Percentiles rank a stretch among this genome's conserved stretches.
These are phyloP conservation scores for Gentiana straminea DNA, from an alignment of 257 asterid genomes.

Conservation along the genomic window DNA sequence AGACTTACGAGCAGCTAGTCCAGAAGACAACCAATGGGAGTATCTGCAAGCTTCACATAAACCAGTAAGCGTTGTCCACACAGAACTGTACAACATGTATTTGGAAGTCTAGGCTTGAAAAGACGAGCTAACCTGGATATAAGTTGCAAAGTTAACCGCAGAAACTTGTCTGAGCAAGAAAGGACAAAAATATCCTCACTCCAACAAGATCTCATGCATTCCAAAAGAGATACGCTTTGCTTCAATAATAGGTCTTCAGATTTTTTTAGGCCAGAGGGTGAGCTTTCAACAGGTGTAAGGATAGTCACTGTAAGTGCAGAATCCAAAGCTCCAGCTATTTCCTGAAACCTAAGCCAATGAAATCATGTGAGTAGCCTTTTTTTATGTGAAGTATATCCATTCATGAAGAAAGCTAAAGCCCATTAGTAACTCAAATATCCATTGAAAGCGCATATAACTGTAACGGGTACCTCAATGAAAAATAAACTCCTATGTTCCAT, in stretches of 20 bases:
- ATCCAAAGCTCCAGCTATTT: slow-evolving; percentile 95
- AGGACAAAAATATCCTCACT: slow-evolving; percentile 75
- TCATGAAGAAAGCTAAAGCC: background rate
- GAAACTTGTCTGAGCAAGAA: slow-evolving; percentile 88
- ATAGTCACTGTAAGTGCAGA: slow-evolving; percentile 59
- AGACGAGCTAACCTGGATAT: slow-evolving; percentile 58
- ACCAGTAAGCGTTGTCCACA: background rate
- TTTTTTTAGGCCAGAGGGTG: slow-evolving; percentile 26
- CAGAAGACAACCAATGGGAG: slow-evolving; percentile 80
- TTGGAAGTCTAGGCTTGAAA: background rate
- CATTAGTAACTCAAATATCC: background rate
- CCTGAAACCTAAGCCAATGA: slow-evolving; percentile 76
- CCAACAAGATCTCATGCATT: slow-evolving; percentile 92
- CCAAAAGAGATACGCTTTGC: slow-evolving; percentile 76
- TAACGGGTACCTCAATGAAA: slow-evolving; percentile 56
- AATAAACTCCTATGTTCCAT: slow-evolving; percentile 93
- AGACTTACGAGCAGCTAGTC: slow-evolving; percentile 66
- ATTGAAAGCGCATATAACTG: slow-evolving; percentile 1
- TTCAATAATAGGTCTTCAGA: slow-evolving; percentile 48
- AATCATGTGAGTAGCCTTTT: slow-evolving; percentile 16
- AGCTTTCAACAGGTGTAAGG: slow-evolving; percentile 39
- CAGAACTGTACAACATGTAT: background rate
- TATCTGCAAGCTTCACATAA: slow-evolving; percentile 34
- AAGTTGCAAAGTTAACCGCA: slow-evolving; percentile 92
- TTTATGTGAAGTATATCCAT: slow-evolving; percentile 1